Conservation (phyloP, 2,329 filamentous ascomycete species). For the Fusarium anthophilum region DNA sequence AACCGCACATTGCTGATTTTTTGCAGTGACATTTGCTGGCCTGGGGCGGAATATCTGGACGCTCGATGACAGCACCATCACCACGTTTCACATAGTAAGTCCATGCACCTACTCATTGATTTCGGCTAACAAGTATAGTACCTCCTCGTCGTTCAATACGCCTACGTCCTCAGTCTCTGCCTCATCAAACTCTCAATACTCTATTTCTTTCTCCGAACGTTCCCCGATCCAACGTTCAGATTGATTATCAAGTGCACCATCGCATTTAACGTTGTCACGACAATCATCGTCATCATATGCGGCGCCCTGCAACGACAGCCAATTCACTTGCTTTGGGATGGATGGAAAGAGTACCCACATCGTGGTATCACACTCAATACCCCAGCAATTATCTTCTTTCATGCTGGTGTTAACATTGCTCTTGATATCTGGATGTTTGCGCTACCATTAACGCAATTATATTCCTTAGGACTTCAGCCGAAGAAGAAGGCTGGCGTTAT, state of each 20-base stretch:
- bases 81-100: background rate
- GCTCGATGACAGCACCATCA: background rate
- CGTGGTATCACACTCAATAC: background rate
- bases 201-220: background rate
- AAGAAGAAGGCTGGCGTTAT: constrained; percentile 1
- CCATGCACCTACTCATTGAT: rapidly evolving
- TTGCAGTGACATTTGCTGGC: background rate
- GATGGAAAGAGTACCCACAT: background rate
- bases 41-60: background rate
- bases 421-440: constrained; percentile 12
- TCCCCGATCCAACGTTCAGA: background rate
- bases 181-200: constrained; percentile 6
- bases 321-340: background rate
- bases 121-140: background rate
- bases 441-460: background rate
- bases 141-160: background rate
- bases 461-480: background rate
- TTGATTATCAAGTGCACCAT: background rate
- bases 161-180: background rate
- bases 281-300: background rate
- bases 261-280: background rate
- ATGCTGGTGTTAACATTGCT: background rate
- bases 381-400: background rate
- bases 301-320: background rate
- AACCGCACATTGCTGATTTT: rapidly evolving